A percentile compares a stretch with the other conserved stretches of the same genome.
Evolutionary conservation across 2,329 filamentous ascomycete genomes (phyloP).

Genomic region (Aspergillus thermomutatus): DNA sequence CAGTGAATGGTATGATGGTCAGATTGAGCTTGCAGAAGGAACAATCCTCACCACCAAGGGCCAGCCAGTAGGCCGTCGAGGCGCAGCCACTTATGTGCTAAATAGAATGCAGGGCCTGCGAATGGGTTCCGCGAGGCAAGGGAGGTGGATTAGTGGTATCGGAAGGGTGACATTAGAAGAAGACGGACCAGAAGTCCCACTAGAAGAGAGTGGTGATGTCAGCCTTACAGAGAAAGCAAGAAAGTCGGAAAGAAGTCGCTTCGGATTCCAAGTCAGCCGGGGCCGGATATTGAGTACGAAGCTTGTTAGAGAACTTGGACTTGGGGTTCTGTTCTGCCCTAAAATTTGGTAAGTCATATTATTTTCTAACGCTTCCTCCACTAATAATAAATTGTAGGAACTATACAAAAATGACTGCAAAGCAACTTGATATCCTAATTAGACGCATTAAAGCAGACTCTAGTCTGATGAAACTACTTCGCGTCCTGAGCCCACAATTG

Average conservation of each 20-base stretch:
- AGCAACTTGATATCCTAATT: slow-evolving; percentile 7
- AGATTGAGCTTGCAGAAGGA: slow-evolving; percentile 7
- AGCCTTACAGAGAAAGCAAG: not conserved
- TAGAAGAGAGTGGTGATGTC: not conserved
- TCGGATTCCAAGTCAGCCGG: slow-evolving; percentile 8
- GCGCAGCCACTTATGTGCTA: slow-evolving; percentile 4
- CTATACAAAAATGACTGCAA: slow-evolving; percentile 8
- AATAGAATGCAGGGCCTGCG: not conserved
- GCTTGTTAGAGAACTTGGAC: slow-evolving; percentile 8
- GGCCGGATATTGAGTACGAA: slow-evolving; percentile 7
- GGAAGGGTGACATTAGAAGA: not conserved
- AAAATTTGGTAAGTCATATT: slow-evolving; percentile 10
- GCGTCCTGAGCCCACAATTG: slow-evolving; percentile 18
- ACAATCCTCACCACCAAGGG: slow-evolving; percentile 11
- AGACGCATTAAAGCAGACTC: slow-evolving; percentile 11
- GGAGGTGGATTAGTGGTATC: slow-evolving; percentile 4
- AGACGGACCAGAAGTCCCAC: not conserved
- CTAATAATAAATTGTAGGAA: slow-evolving; percentile 7
- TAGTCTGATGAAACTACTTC: slow-evolving; percentile 19
- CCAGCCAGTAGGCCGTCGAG: slow-evolving; percentile 3
- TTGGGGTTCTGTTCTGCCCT: slow-evolving; percentile 7
- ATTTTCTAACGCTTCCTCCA: slow-evolving; percentile 1
- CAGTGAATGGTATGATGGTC: slow-evolving; percentile 12
- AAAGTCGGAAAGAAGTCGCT: not conserved
- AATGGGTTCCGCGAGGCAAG: not conserved